These are phyloP conservation scores for Magnusiomyces fungicola DNA, from an alignment of 1,139 yeast genomes.

Conservation along the genomic window DNA sequence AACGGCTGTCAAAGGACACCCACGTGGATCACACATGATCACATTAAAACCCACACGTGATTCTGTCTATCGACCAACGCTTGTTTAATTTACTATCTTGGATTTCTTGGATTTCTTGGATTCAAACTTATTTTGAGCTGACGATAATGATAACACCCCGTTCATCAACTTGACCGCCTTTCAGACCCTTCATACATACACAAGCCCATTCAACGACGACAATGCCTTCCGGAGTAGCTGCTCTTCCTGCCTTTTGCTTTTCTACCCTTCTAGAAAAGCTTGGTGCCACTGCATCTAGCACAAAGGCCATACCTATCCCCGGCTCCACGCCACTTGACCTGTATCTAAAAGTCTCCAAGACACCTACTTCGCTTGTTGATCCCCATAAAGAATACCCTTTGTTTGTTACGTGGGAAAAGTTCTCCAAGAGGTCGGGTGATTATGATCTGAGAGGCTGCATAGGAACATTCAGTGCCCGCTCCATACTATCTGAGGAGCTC, in stretches of 20 bases:
- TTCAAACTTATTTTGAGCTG: no score
- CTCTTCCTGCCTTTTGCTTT: conserved; percentile 2
- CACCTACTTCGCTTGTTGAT: conserved; percentile 12
- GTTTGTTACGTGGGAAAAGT: conserved; percentile 80
- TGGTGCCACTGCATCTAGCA: background rate
- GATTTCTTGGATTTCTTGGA: no score
- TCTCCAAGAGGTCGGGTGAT: background rate
- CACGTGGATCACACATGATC: no score
- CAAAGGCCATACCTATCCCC: background rate
- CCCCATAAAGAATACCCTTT: conserved; percentile 41
- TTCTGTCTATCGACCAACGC: no score
- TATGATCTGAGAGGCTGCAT: conserved; percentile 80
- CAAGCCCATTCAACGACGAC: background rate
- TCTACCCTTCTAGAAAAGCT: background rate
- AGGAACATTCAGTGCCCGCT: conserved; percentile 60
- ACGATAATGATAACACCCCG: no score
- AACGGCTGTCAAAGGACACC: no score
- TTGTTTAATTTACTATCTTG: no score
- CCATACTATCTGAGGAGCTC: conserved; percentile 51
- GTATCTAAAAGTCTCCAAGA: conserved; percentile 1
- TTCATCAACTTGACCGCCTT: no score
- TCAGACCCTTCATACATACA: background rate
- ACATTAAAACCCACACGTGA: no score
- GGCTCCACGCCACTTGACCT: background rate
- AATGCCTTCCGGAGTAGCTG: background rate